Evolutionary conservation across 2,329 filamentous ascomycete species (phyloP).

Genomic region (Emericellopsis atlantica): DNA sequence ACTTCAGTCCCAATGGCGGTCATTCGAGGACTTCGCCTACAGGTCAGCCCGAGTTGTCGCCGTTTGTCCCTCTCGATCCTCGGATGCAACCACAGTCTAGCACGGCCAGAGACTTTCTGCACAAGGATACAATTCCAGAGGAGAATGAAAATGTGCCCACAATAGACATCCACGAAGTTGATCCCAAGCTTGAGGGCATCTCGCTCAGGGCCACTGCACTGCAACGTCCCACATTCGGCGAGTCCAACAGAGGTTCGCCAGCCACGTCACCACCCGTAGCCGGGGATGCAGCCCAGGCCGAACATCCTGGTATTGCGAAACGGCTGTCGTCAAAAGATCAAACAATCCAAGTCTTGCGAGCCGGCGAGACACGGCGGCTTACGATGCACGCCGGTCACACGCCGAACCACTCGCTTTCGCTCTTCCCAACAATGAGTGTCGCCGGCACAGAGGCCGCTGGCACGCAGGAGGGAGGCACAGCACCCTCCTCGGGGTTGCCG

Average conservation of each 20-base stretch:
- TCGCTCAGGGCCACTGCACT: slow-evolving; percentile 41
- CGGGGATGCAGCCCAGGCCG: slow-evolving; percentile 7
- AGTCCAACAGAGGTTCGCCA: slow-evolving; percentile 16
- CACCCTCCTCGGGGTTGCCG: slow-evolving; percentile 10
- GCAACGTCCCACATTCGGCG: slow-evolving; percentile 37
- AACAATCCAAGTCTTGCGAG: slow-evolving; percentile 31
- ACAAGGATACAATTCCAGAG: slow-evolving; percentile 14
- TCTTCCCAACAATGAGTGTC: slow-evolving; percentile 29
- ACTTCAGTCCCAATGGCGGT: slow-evolving; percentile 13
- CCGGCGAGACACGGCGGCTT: slow-evolving; percentile 35
- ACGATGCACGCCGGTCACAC: slow-evolving; percentile 53
- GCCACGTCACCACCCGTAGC: slow-evolving; percentile 13
- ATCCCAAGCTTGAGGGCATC: slow-evolving; percentile 48
- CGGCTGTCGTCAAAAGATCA: slow-evolving; percentile 23
- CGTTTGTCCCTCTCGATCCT: slow-evolving; percentile 27
- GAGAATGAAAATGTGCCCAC: slow-evolving; percentile 23
- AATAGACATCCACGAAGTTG: slow-evolving; percentile 45
- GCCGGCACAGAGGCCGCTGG: slow-evolving; percentile 18
- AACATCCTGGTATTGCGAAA: slow-evolving; percentile 8
- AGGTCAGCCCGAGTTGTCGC: slow-evolving; percentile 19
- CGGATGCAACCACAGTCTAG: slow-evolving; percentile 27
- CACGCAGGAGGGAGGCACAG: slow-evolving; percentile 14
- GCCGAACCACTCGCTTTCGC: slow-evolving; percentile 45
- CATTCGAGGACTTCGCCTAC: slow-evolving; percentile 15
- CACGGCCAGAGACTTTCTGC: slow-evolving; percentile 20